phyloP scores from a whole-genome alignment of 2,329 filamentous ascomycete genomes.

The Leptographium flavum region DNA sequence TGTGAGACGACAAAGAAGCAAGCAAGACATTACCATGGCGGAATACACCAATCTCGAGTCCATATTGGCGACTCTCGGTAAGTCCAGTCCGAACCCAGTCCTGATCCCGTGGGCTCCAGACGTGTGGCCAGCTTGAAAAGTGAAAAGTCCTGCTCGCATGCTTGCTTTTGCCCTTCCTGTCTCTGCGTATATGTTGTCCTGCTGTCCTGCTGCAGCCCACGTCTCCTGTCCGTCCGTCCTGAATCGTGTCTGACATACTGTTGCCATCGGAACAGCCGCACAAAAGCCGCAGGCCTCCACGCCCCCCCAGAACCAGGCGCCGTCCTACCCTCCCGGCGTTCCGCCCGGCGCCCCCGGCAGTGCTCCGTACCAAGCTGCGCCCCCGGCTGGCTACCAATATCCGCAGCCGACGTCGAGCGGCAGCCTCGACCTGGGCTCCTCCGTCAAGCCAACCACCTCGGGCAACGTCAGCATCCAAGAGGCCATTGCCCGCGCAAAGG shows the following conservation, averaged over 20 bases:
- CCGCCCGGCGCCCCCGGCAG: constrained; percentile 4
- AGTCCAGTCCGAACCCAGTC: constrained; percentile 4
- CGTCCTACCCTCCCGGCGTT: no score
- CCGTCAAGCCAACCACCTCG: constrained; percentile 62
- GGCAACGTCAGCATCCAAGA: constrained; percentile 75
- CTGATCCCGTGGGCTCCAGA: background rate
- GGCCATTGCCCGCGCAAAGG: constrained; percentile 72
- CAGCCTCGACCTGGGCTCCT: constrained; percentile 60
- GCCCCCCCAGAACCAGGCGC: constrained; percentile 6
- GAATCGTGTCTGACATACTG: constrained; percentile 7
- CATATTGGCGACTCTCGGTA: constrained; percentile 15
- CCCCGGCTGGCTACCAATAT: constrained; percentile 13
- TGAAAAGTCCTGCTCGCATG: constrained; percentile 1
- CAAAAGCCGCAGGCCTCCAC: constrained; percentile 8
- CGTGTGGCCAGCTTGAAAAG: background rate
- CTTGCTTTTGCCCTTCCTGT: background rate
- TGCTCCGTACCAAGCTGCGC: constrained; percentile 3
- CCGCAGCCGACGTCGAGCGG: constrained; percentile 61
- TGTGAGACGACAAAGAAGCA: background rate
- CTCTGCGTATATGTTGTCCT: background rate
- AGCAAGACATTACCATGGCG: background rate
- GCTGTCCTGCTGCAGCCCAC: background rate
- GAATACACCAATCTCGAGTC: constrained; percentile 11
- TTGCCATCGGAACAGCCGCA: constrained; percentile 11
- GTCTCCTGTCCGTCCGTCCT: background rate